A percentile compares a stretch with the other conserved stretches of the same genome.
These are phyloP conservation scores for Pyracantha coccinea DNA, from an alignment of 331 rosid species.

Conservation along the genomic window DNA sequence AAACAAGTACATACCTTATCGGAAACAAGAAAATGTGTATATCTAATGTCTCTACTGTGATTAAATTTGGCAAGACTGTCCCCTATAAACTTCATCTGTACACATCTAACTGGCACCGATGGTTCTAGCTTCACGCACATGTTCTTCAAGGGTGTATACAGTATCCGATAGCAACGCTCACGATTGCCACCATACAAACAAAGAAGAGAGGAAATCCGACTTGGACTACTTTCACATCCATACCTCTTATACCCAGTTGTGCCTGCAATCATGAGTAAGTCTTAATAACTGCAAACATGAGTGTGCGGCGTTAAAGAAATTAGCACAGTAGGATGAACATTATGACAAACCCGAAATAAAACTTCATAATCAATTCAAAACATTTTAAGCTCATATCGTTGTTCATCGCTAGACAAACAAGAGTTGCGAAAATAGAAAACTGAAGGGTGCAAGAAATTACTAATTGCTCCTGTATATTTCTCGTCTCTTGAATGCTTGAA, in stretches of 20 bases:
- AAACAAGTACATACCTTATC: too few relatives aligned
- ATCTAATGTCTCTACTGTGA: not conserved
- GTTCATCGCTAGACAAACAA: not conserved
- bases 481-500: constrained; percentile 50
- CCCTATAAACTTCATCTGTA: not conserved
- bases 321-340: not conserved
- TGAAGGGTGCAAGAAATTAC: constrained; percentile 29
- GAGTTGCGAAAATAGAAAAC: not conserved
- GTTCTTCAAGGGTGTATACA: constrained; percentile 36
- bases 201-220: constrained; percentile 72
- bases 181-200: constrained; percentile 73
- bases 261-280: constrained; percentile 30
- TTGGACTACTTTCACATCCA: constrained; percentile 42
- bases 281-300: not conserved
- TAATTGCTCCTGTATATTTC: constrained; percentile 44
- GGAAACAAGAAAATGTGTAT: not conserved
- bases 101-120: not conserved
- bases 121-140: not conserved
- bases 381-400: not conserved
- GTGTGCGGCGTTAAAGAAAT: too few relatives aligned
- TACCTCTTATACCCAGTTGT: constrained; percentile 38
- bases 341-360: not conserved
- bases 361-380: too few relatives aligned
- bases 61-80: not conserved
- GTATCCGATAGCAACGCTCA: constrained; percentile 59